Percentiles rank a stretch among this genome's conserved stretches.
Evolutionary conservation across 2,329 filamentous ascomycete genomes (phyloP).

Genomic region (Ophiostoma quercus): DNA sequence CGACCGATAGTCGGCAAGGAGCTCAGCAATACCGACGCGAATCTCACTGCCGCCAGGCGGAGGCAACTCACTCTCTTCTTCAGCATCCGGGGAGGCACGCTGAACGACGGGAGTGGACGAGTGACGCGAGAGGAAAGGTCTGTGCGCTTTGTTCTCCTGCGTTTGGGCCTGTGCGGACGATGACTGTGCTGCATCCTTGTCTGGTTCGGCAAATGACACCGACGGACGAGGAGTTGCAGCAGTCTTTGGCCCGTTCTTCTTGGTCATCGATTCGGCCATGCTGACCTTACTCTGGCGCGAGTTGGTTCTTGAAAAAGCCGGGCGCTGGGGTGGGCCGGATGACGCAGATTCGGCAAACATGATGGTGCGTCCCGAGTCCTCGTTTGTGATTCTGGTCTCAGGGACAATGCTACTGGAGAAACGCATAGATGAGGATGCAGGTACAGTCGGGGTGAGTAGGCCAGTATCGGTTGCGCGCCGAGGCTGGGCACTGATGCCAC

Average conservation of each 20-base stretch:
- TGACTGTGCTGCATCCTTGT: slow-evolving; percentile 23
- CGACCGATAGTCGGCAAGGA: slow-evolving; percentile 39
- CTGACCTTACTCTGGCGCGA: slow-evolving; percentile 43
- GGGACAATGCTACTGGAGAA: slow-evolving; percentile 72
- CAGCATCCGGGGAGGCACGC: not conserved
- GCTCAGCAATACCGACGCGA: slow-evolving; percentile 42
- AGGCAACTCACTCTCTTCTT: not conserved
- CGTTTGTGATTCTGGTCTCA: slow-evolving; percentile 60
- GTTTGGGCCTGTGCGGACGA: slow-evolving; percentile 29
- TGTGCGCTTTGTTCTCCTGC: slow-evolving; percentile 37
- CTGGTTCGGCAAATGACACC: slow-evolving; percentile 57
- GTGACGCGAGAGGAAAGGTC: slow-evolving; percentile 22
- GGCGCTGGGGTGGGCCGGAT: slow-evolving; percentile 35
- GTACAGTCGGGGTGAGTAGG: not conserved
- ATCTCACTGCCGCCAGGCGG: slow-evolving; percentile 31
- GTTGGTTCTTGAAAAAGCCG: slow-evolving; percentile 41
- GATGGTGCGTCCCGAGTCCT: slow-evolving; percentile 63
- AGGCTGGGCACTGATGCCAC: not conserved
- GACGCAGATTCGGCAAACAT: slow-evolving; percentile 59
- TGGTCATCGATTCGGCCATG: slow-evolving; percentile 41
- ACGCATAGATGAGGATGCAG: slow-evolving; percentile 42
- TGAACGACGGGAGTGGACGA: slow-evolving; percentile 21
- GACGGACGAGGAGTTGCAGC: slow-evolving; percentile 15
- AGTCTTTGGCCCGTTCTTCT: slow-evolving; percentile 12
- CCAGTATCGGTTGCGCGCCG: not conserved